Conservation (phyloP, 768 basidiomycete species). For the Tylopilus sp. region DNA sequence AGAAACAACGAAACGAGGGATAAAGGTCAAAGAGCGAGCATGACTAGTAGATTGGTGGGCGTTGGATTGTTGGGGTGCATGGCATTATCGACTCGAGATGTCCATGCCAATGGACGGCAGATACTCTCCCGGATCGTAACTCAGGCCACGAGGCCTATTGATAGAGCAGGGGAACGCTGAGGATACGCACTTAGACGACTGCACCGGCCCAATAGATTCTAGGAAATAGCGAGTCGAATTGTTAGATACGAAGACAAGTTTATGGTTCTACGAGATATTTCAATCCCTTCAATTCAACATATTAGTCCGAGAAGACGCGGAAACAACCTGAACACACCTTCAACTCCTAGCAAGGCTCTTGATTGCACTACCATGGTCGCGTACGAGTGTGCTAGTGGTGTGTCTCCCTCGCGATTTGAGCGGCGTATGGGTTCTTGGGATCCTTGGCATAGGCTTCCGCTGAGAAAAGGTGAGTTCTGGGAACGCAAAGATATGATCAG, state of each 20-base stretch:
- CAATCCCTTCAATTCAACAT: slow-evolving; percentile 6
- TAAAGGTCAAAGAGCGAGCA: too few relatives aligned
- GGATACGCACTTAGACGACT: not conserved
- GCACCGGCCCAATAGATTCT: not conserved
- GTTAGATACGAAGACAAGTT: slow-evolving; percentile 7
- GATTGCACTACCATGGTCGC: not conserved
- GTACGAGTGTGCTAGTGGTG: slow-evolving; percentile 31
- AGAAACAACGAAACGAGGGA: not conserved
- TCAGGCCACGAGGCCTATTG: not conserved
- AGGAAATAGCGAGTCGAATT: not conserved
- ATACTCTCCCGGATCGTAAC: not conserved
- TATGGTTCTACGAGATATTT: slow-evolving; percentile 18
- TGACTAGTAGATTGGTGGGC: not conserved
- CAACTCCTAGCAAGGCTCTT: not conserved
- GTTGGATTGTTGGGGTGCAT: not conserved
- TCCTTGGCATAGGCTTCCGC: slow-evolving; percentile 70
- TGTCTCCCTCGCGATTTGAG: slow-evolving; percentile 66
- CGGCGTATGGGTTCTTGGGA: slow-evolving; percentile 80
- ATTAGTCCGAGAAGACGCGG: not conserved
- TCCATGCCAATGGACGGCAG: too few relatives aligned
- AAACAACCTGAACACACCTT: slow-evolving; percentile 3
- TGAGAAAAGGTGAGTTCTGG: slow-evolving; percentile 24
- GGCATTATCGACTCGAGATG: not conserved
- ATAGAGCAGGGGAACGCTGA: not conserved
- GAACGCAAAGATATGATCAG: not conserved